Base-by-base conservation (phyloP, 257 asterid genomes). In the Nicotiana undulata region DNA sequence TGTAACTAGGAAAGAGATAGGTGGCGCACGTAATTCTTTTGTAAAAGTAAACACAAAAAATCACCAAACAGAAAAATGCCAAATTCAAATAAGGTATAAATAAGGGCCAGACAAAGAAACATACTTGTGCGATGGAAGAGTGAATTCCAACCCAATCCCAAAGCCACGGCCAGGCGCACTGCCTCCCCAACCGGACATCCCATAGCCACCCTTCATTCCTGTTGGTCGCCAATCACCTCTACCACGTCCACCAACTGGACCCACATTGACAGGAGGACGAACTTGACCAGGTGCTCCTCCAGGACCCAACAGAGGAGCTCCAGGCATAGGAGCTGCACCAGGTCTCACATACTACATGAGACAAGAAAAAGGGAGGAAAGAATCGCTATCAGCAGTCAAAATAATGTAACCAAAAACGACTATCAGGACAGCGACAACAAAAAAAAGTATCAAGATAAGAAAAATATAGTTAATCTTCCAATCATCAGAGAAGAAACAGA, bases 191-290 rank as follows among this genome's bases (percentile, higher is more conserved):
- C 63, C 89, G 52, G 97, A 87, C 83, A 76, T 34, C 15, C 91
- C 97, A 80, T 87, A 90, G 85, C 92, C 93, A 81, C 95, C 91
- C 85, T 90, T 90, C 22, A 89, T 77, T 81, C 93, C 98, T 24
- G 91, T 51, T 77, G 99, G 97, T 75, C 99, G 89, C 98, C 99
- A 94, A 79, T 96, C 99, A 84, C 95, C 98, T 91, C 98, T 92
- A 81, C 98, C 98, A 78, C 98, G 98, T 82, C 98, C 99, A 87
- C 88, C 87, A 67, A 83, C 83, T 66, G 91, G 89, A 74, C 89
- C 90, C 85, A 87, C 83, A 78, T 85, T 89, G 80, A 84, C 80
- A 56, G 97, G 90, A 34, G 97, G 97, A 32, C 97, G 95, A 84
- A 88, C 94, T 84, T 90, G 98, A 86, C 95, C 91, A 61, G 86